Evolutionary conservation across 164 flowering plant genomes (phyloP).

Genomic region (Stephania yunnanensis): DNA sequence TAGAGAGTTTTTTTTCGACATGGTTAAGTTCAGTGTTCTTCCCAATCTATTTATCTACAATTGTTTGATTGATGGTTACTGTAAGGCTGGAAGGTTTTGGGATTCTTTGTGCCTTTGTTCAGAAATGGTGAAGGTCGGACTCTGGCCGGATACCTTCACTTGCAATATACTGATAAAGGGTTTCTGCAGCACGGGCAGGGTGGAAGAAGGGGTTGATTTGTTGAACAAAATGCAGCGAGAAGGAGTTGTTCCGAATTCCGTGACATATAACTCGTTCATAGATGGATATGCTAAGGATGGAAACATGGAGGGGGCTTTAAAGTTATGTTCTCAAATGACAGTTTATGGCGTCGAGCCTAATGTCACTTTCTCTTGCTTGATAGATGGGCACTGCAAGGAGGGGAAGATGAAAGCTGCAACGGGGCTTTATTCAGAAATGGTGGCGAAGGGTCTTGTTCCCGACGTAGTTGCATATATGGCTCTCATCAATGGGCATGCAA

Average conservation of each 20-base stretch:
- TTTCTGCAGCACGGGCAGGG: constrained; percentile 34
- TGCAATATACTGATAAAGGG: constrained; percentile 63
- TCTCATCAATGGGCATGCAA: constrained; percentile 63
- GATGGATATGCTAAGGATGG: constrained; percentile 59
- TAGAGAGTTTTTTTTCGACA: constrained; percentile 30
- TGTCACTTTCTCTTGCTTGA: constrained; percentile 53
- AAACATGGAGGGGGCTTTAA: constrained; percentile 50
- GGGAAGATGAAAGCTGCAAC: constrained; percentile 53
- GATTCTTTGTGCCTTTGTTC: constrained; percentile 35
- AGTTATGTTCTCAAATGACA: constrained; percentile 54
- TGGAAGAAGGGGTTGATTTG: constrained; percentile 41
- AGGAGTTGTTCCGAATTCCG: constrained; percentile 36
- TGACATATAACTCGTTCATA: constrained; percentile 58
- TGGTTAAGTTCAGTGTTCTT: constrained; percentile 46
- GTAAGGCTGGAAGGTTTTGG: constrained; percentile 28
- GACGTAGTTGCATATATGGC: constrained; percentile 64
- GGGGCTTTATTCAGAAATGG: constrained; percentile 69
- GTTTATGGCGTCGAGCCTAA: constrained; percentile 54
- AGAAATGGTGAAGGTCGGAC: constrained; percentile 39
- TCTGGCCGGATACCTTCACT: constrained; percentile 51
- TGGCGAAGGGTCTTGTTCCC: constrained; percentile 53
- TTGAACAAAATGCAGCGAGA: constrained; percentile 39
- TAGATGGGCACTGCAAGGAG: constrained; percentile 57
- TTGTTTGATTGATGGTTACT: constrained; percentile 52
- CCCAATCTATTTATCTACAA: constrained; percentile 57